phyloP scores from a whole-genome alignment of 169 alveolate genomes.

The Eimeria sp. region DNA sequence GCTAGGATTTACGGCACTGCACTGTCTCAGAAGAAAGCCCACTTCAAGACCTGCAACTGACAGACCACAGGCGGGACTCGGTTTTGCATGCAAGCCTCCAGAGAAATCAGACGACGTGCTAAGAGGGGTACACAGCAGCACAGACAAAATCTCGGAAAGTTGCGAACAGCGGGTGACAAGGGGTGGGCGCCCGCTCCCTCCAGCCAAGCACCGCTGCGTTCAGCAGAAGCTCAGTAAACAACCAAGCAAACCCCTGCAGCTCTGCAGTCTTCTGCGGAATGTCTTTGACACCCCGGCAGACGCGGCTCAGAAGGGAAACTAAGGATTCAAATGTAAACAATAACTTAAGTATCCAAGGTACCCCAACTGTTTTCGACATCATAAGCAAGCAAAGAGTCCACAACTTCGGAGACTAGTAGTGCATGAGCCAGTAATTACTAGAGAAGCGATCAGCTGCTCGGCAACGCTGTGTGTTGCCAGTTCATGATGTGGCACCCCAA shows the following conservation, averaged over 20 bases:
- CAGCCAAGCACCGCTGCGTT: conserved; percentile 16
- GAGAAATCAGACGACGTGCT: background rate
- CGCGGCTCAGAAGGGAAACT: background rate
- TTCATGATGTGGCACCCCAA: background rate
- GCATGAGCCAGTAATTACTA: background rate
- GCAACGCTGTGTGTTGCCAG: background rate
- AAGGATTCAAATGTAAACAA: background rate
- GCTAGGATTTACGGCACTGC: background rate
- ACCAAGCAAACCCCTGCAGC: conserved; percentile 9
- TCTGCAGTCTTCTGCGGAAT: conserved; percentile 32
- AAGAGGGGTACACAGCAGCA: background rate
- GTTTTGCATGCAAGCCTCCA: background rate
- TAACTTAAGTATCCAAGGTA: background rate
- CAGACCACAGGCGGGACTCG: conserved; percentile 11
- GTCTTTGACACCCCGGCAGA: conserved; percentile 1
- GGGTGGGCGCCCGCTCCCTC: background rate
- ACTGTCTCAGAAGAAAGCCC: background rate
- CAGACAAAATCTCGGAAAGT: background rate
- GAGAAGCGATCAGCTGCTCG: background rate
- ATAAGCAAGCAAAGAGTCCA: background rate
- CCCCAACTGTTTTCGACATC: background rate
- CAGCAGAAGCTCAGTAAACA: background rate
- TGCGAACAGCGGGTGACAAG: background rate
- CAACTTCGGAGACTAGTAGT: background rate
- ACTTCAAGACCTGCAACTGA: background rate